phyloP scores from a whole-genome alignment of 148 eudicot genomes.

The Drosera capensis region DNA sequence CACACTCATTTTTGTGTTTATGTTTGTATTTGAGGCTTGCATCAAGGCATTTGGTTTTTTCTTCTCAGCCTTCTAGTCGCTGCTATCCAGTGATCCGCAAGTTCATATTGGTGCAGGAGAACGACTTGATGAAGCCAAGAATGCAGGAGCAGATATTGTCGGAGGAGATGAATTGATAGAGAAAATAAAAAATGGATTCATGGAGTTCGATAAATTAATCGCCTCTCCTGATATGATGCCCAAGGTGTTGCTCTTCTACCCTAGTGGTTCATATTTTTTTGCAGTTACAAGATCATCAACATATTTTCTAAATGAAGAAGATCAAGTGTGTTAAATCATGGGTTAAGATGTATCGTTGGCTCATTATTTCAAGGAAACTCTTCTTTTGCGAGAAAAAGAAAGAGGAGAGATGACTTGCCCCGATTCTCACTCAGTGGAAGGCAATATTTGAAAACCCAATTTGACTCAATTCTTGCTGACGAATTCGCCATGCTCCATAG shows the following conservation, averaged over 20 bases:
- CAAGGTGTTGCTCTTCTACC: constrained; percentile 35
- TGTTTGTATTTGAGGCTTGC: no score
- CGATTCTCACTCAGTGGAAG: no score
- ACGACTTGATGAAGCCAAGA: constrained; percentile 84
- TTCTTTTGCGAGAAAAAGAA: no score
- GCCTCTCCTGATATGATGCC: constrained; percentile 99
- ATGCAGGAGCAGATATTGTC: constrained; percentile 90
- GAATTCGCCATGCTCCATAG: no score
- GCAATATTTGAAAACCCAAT: no score
- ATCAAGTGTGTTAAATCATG: background rate
- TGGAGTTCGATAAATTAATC: constrained; percentile 91
- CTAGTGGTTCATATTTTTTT: background rate
- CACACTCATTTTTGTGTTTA: no score
- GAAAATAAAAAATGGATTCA: constrained; percentile 82
- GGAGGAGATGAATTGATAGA: constrained; percentile 93
- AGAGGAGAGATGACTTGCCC: no score
- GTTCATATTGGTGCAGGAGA: constrained; percentile 43
- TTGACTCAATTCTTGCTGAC: no score
- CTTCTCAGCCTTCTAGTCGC: background rate
- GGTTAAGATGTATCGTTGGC: no score
- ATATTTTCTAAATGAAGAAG: background rate
- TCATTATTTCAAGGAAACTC: no score
- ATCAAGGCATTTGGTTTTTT: background rate
- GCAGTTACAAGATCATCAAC: background rate
- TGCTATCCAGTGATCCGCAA: background rate